A percentile compares a stretch with the other conserved stretches of the same genome.
phyloP scores from a whole-genome alignment of 352 stramenopile species.

The Blastocystis sp. region DNA sequence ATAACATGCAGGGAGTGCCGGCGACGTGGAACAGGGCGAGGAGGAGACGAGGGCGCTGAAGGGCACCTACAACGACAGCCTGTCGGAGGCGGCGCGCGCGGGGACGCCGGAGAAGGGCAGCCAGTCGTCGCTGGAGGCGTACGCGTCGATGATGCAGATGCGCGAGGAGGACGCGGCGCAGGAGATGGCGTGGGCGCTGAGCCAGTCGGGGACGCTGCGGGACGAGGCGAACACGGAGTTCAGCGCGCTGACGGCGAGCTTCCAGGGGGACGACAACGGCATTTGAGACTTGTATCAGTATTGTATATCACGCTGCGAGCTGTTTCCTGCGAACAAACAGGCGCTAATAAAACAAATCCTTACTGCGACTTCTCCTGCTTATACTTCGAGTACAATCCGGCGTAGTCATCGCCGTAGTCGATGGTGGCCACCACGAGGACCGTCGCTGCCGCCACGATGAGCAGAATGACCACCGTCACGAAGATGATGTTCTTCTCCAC shows the following conservation, averaged over 20 bases:
- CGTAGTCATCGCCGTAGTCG: slow-evolving; percentile 52
- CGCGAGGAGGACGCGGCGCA: background rate
- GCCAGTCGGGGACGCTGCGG: background rate
- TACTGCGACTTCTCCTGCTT: slow-evolving; percentile 56
- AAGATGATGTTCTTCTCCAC: slow-evolving; percentile 56
- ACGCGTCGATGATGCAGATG: slow-evolving; percentile 9
- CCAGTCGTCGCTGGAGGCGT: background rate
- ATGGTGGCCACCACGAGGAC: slow-evolving; percentile 43
- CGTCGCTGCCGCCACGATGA: slow-evolving; percentile 14
- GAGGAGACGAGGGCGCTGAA: background rate
- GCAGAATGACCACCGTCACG: slow-evolving; percentile 38
- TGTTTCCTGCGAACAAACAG: too few species aligned
- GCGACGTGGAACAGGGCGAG: background rate
- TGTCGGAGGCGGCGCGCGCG: background rate
- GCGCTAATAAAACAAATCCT: too few species aligned
- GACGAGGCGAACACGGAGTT: background rate
- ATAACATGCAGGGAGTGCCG: background rate
- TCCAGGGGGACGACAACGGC: slow-evolving; percentile 12
- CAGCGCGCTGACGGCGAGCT: background rate
- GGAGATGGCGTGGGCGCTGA: background rate
- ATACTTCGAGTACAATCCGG: slow-evolving; percentile 55
- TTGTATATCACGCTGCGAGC: too few species aligned
- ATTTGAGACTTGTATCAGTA: background rate
- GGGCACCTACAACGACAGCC: background rate
- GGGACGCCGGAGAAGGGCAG: background rate